Conservation (phyloP, 768 basidiomycete genomes). For the Lentinula lateritia region DNA sequence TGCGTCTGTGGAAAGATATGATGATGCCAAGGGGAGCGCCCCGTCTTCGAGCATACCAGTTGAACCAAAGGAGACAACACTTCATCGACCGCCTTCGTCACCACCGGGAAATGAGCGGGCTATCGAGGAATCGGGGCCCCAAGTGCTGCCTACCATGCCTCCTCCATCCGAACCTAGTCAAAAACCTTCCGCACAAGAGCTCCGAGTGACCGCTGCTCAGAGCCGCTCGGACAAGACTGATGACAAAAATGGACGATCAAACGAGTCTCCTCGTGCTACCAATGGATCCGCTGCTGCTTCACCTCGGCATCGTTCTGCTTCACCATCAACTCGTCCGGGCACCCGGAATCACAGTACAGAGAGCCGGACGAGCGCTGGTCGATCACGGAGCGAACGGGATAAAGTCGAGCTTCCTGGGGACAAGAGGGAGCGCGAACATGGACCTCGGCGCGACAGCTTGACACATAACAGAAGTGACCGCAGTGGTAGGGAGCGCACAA, state of each 20-base stretch:
- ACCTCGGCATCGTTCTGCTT: conserved; percentile 58
- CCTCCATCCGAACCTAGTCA: conserved; percentile 77
- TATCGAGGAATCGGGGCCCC: conserved; percentile 33
- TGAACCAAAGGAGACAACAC: neutral
- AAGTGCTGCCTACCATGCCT: conserved; percentile 54
- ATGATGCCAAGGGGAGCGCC: neutral
- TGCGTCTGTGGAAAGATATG: neutral
- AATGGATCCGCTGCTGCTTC: conserved; percentile 51
- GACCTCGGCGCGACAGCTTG: conserved; percentile 45
- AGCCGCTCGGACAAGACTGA: conserved; percentile 41
- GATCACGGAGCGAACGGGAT: conserved; percentile 48
- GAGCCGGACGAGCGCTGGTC: conserved; percentile 67
- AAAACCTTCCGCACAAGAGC: conserved; percentile 70
- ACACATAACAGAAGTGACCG: conserved; percentile 49
- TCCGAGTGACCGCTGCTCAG: conserved; percentile 76
- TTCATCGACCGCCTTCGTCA: conserved; percentile 24
- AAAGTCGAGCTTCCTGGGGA: conserved; percentile 40
- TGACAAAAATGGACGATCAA: conserved; percentile 25
- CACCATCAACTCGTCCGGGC: conserved; percentile 61
- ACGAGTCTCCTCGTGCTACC: conserved; percentile 36
- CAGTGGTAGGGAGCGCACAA: conserved; percentile 35
- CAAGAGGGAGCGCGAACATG: conserved; percentile 51
- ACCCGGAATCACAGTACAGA: conserved; percentile 68
- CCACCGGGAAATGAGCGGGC: conserved; percentile 15
- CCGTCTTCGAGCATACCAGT: neutral